Evolutionary conservation across 2,329 filamentous ascomycete genomes (phyloP), one percentile per base, ranked within the genome.

Genomic region (Epichloe glyceriae): DNA sequence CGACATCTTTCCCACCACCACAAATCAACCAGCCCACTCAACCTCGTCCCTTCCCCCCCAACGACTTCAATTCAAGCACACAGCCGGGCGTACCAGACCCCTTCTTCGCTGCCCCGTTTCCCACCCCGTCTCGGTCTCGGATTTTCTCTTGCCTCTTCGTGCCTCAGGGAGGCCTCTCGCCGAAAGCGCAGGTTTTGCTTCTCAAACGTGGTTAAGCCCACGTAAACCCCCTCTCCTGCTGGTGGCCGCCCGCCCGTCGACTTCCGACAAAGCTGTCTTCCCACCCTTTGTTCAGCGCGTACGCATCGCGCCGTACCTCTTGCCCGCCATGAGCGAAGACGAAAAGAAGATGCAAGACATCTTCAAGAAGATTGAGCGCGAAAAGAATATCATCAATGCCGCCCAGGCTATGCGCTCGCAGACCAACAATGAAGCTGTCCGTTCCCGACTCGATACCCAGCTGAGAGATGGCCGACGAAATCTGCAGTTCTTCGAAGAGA

Each of bases 341-440:
- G 76, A 82, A 61, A 74, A 77, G 61, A 74, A 77, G 59, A 75
- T 82, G 70, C 82, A 82, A 70, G 86, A 88, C 69, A 89, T 98
- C 72, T 82, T 86, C 73, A 86, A 84, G 74, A 97, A 98, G 85
- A 97, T 98, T 70, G 88, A 96, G 76, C 84, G 91, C 67, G 93
- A 98, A 72, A 91, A 90, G 76, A 86, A 85, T 62, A 83, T 97
- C 64, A 93, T 98, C 75, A 86, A 86, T 69, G 91, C 88, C 62
- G 91, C 91, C 60, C 93, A 88, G 71, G 82, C 86, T 61, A 95
- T 98, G 90, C 86, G 89, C 70, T 85, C 90, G 71, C 90, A 93
- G 68, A 96, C 91, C 60, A 88, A 88, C 73, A 98, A 98, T 70
- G 86, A 90, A 60, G 79, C 83, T 55, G 91, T 97, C 57, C 85